phyloP scores from a whole-genome alignment of 345 rosid genomes.

The Sisymbrium altissimum region DNA sequence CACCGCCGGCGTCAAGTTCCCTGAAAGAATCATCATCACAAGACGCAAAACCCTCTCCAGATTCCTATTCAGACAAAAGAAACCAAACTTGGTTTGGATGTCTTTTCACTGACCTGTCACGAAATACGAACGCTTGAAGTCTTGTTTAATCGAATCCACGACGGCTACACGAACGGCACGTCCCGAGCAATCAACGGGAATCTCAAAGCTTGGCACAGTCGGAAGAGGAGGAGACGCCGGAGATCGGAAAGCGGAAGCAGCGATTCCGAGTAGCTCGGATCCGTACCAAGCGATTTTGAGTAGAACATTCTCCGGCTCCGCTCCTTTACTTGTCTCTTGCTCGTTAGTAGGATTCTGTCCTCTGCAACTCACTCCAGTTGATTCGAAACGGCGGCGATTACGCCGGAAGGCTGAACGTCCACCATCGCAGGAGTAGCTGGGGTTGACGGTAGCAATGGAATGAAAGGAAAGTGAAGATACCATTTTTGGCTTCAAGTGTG shows the following conservation, averaged over 20 bases:
- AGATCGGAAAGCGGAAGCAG: conserved; percentile 70
- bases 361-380: conserved; percentile 17
- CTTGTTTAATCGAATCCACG: conserved; percentile 64
- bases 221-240: conserved; percentile 14
- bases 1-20: conserved; percentile 63
- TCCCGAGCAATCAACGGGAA: conserved; percentile 49
- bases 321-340: conserved; percentile 33
- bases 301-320: conserved; percentile 59
- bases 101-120: conserved; percentile 55
- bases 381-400: neutral
- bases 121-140: conserved; percentile 76
- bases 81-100: neutral
- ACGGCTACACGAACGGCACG: conserved; percentile 52
- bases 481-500: conserved; percentile 34
- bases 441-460: conserved; percentile 28
- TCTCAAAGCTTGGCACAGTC: neutral
- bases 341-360: conserved; percentile 38
- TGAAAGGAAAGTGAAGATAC: conserved; percentile 39
- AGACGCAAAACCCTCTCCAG: neutral
- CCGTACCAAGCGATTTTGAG: conserved; percentile 93
- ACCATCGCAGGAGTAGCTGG: conserved; percentile 17
- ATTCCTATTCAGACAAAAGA: neutral
- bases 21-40: conserved; percentile 34
- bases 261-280: conserved; percentile 90
- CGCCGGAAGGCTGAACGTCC: conserved; percentile 8